Evolutionary conservation across 2,329 filamentous ascomycete species (phyloP).

Genomic region (Emericellopsis cladophorae): DNA sequence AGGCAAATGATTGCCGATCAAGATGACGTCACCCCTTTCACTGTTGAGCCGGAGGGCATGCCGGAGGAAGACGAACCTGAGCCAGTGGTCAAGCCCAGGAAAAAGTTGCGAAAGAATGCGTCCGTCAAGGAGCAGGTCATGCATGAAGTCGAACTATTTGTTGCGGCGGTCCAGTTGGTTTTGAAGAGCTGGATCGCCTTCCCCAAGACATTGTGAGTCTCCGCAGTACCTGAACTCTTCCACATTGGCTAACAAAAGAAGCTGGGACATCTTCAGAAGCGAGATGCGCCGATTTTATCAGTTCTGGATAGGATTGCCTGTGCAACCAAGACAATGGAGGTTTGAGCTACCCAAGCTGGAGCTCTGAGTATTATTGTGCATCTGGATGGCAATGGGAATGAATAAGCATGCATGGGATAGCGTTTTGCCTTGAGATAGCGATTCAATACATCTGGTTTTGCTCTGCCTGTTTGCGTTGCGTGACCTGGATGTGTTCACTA

Average conservation of each 20-base stretch:
- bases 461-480: too few relatives aligned
- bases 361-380: not conserved
- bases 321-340: conserved; percentile 33
- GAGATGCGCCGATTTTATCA: conserved; percentile 35
- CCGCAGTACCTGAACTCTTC: not conserved
- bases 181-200: conserved; percentile 56
- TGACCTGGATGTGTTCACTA: too few relatives aligned
- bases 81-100: not conserved
- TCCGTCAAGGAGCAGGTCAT: conserved; percentile 43
- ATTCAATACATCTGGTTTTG: too few relatives aligned
- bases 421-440: too few relatives aligned
- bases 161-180: conserved; percentile 51
- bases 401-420: too few relatives aligned
- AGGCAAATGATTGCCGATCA: conserved; percentile 30
- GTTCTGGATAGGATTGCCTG: conserved; percentile 39
- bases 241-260: conserved; percentile 7
- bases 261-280: conserved; percentile 27
- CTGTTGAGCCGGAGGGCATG: conserved; percentile 20
- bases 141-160: conserved; percentile 52
- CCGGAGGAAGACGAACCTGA: not conserved
- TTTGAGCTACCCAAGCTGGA: conserved; percentile 27
- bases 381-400: too few relatives aligned
- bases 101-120: not conserved
- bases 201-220: conserved; percentile 57
- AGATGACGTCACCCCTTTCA: conserved; percentile 8